Conservation (phyloP, 257 asterid species). For the Eustoma russellianum region DNA sequence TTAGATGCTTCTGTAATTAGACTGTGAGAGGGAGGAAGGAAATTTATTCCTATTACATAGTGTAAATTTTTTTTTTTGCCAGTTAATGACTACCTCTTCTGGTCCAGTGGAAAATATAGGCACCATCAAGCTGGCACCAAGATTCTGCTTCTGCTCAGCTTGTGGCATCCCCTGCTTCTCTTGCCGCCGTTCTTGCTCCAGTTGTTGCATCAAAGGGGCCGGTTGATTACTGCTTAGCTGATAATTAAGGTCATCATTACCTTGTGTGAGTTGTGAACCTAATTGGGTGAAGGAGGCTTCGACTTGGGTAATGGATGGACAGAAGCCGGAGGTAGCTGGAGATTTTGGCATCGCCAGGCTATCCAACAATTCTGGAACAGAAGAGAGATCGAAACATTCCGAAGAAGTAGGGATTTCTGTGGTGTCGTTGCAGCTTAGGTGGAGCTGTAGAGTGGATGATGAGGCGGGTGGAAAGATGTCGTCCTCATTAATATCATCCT, state of each 20-base stretch:
- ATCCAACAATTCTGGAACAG: slow-evolving; percentile 46
- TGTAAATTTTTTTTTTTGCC: not conserved
- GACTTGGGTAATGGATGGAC: slow-evolving; percentile 12
- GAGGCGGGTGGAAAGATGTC: slow-evolving; percentile 9
- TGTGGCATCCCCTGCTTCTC: slow-evolving; percentile 32
- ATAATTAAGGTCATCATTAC: slow-evolving; percentile 18
- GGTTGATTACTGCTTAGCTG: slow-evolving; percentile 9
- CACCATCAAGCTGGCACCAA: slow-evolving; percentile 34
- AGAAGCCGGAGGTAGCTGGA: slow-evolving; percentile 16
- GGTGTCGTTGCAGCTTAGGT: too few species aligned
- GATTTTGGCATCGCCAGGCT: slow-evolving; percentile 41
- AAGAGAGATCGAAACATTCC: slow-evolving; percentile 28
- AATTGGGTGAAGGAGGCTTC: slow-evolving; percentile 12
- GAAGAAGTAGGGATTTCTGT: slow-evolving; percentile 5
- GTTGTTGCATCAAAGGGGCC: slow-evolving; percentile 43
- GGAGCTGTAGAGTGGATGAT: slow-evolving; percentile 8
- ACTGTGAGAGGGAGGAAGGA: not conserved
- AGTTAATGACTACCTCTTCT: slow-evolving; percentile 37
- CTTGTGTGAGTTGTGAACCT: slow-evolving; percentile 19
- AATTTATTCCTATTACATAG: not conserved
- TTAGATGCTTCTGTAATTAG: not conserved
- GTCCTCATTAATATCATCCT: slow-evolving; percentile 21
- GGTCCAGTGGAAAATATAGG: slow-evolving; percentile 36
- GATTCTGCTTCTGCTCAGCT: slow-evolving; percentile 21
- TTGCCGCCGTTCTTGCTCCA: slow-evolving; percentile 51